Evolutionary conservation across 23 red algal genomes (phyloP), one percentile per base, ranked within the genome.

Genomic region (Pyropia yezoensis): DNA sequence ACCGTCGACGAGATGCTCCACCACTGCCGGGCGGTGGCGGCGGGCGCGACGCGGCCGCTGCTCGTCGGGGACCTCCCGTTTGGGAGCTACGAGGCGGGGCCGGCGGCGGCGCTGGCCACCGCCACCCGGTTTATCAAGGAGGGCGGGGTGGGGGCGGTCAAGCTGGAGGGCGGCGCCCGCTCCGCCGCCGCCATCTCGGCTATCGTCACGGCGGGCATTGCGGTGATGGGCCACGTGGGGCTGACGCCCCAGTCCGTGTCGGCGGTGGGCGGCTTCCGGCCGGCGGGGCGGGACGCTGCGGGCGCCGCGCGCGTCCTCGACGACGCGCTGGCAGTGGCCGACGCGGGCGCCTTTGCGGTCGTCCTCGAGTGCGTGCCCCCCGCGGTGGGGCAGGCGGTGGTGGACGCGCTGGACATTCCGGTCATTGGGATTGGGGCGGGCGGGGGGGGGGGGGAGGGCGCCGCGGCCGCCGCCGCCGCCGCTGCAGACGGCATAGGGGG

Each of bases 341-440:
- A 98, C 16, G 86, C 86, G 7, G 94, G 94, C 59, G 94, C 94
- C 1, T 98, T 98, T 81, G 63, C 85, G 18, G 18, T 98, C 1
- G 94, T 98, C 24, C 51, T 98, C 8, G 94, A 98, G 50, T 98
- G 94, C 67, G 78, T 98, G 28, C 94, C 94, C 27, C 54, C 52
- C 14, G 33, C 75, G 30, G 70, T 98, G 20, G 86, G 86, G 3
- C 47, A 47, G 14, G 67, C 78, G 14, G 69, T 98, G 14, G 83
- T 80, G 18, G 68, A 65, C 21, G 59, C 71, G 27, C 57, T 98
- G 62, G 52, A 76, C 16, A 75, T 98, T 59, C 94, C 94, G 19
- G 80, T 80, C 32, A 91, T 98, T 51, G 94, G 94, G 3, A 98
- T 98, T 77, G 94, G 94, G 25, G 83, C 85, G 47, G 94, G 94